phyloP scores from a whole-genome alignment of 2,329 filamentous ascomycete species.

The Stagonosporopsis vannaccii region DNA sequence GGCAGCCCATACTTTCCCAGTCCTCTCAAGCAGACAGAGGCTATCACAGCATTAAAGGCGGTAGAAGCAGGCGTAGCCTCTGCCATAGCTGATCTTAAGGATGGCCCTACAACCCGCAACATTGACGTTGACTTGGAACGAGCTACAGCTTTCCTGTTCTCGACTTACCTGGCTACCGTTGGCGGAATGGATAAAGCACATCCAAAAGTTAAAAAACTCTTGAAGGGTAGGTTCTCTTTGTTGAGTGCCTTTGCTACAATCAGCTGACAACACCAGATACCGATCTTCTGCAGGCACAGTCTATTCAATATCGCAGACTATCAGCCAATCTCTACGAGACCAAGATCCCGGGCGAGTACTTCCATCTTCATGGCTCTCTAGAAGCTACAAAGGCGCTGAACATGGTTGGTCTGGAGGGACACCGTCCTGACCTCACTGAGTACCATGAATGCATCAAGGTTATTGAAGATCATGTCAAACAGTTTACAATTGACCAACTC shows the following conservation, averaged over 20 bases:
- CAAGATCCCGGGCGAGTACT: slow-evolving; percentile 70
- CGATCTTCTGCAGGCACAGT: slow-evolving; percentile 74
- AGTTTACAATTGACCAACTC: slow-evolving; percentile 49
- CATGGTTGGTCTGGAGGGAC: slow-evolving; percentile 72
- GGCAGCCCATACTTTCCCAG: slow-evolving; percentile 52
- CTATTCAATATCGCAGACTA: slow-evolving; percentile 73
- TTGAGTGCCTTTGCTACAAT: slow-evolving; percentile 1
- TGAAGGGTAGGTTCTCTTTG: slow-evolving; percentile 47
- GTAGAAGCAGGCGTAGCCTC: slow-evolving; percentile 67
- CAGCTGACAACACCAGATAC: slow-evolving; percentile 63
- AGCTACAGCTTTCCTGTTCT: slow-evolving; percentile 64
- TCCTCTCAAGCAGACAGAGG: slow-evolving; percentile 62
- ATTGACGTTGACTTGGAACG: slow-evolving; percentile 63
- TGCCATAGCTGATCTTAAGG: slow-evolving; percentile 64
- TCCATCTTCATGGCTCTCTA: slow-evolving; percentile 77
- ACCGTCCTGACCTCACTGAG: slow-evolving; percentile 65
- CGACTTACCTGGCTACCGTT: slow-evolving; percentile 64
- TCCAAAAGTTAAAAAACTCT: slow-evolving; percentile 56
- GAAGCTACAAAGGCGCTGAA: slow-evolving; percentile 73
- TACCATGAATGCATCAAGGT: slow-evolving; percentile 51
- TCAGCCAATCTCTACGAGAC: slow-evolving; percentile 77
- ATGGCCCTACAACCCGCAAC: slow-evolving; percentile 52
- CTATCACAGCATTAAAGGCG: slow-evolving; percentile 64
- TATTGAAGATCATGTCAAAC: slow-evolving; percentile 53
- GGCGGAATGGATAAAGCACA: slow-evolving; percentile 56